Percentiles rank a stretch among this genome's conserved stretches.
Evolutionary conservation across 345 rosid species (phyloP).

Genomic region (Turritis glabra): DNA sequence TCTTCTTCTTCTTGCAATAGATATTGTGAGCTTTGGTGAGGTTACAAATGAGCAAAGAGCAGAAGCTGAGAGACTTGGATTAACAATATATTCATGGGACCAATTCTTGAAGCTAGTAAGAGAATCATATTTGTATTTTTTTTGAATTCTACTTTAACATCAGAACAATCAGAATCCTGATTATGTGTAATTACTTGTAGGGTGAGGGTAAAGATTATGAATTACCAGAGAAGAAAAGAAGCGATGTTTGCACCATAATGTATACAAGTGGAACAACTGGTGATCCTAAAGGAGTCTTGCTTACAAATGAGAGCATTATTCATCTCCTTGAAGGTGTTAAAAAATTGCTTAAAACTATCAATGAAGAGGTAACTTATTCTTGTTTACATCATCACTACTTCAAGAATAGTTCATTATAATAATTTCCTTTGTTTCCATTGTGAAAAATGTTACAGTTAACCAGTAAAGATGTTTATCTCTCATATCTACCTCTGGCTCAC

Average conservation of each 20-base stretch:
- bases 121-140: neutral
- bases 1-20: conserved; percentile 47
- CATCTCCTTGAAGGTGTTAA: conserved; percentile 75
- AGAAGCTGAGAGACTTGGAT: conserved; percentile 60
- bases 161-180: neutral
- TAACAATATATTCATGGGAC: conserved; percentile 76
- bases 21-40: conserved; percentile 94
- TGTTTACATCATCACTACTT: neutral
- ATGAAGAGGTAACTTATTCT: conserved; percentile 57
- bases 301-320: conserved; percentile 87
- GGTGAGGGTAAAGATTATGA: conserved; percentile 70
- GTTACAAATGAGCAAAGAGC: conserved; percentile 62
- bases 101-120: conserved; percentile 77
- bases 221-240: conserved; percentile 75
- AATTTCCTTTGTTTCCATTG: conserved; percentile 1
- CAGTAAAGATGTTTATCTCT: conserved; percentile 74
- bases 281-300: conserved; percentile 96
- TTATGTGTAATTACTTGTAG: conserved; percentile 38
- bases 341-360: conserved; percentile 55
- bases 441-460: conserved; percentile 55
- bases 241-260: conserved; percentile 92
- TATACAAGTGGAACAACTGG: conserved; percentile 99
- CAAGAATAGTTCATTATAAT: neutral
- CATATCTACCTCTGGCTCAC: conserved; percentile 98
- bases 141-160: neutral